A percentile compares a stretch with the other conserved stretches of the same genome.
Conservation (phyloP, 1,284 basidiomycete species). For the Baeospora myosura region DNA sequence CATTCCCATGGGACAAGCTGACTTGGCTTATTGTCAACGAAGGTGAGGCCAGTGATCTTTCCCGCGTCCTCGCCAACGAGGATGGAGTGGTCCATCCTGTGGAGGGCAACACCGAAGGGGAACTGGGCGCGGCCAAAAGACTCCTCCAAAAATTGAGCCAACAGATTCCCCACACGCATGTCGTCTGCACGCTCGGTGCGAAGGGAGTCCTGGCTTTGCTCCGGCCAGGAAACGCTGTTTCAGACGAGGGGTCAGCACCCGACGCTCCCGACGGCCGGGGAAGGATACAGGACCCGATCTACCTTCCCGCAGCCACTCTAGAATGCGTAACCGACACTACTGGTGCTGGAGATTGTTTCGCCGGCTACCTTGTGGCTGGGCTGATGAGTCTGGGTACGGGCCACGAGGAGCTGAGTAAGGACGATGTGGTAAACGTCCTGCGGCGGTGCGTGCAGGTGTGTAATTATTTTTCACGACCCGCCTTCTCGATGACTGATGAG, state of each 20-base stretch:
- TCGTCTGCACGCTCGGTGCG: slow-evolving; percentile 49
- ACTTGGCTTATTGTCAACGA: slow-evolving; percentile 51
- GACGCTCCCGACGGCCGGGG: slow-evolving; percentile 16
- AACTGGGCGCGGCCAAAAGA: slow-evolving; percentile 7
- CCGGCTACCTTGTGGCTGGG: slow-evolving; percentile 48
- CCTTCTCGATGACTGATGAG: slow-evolving; percentile 1
- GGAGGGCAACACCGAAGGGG: neutral
- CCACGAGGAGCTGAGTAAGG: slow-evolving; percentile 19
- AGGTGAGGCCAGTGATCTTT: slow-evolving; percentile 38
- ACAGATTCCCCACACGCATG: slow-evolving; percentile 29
- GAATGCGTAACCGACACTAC: slow-evolving; percentile 44
- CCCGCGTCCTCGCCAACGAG: slow-evolving; percentile 17
- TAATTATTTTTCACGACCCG: slow-evolving; percentile 5
- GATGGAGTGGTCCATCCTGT: slow-evolving; percentile 3
- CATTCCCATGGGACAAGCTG: slow-evolving; percentile 43
- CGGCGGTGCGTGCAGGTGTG: slow-evolving; percentile 34
- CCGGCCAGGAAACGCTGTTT: no score
- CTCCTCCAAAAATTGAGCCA: slow-evolving; percentile 10
- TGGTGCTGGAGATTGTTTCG: slow-evolving; percentile 55
- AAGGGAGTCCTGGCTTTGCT: slow-evolving; percentile 38
- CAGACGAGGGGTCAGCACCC: no score
- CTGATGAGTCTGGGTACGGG: slow-evolving; percentile 35
- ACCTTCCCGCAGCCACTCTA: slow-evolving; percentile 38
- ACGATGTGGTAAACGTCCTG: slow-evolving; percentile 29
- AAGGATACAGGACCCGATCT: slow-evolving; percentile 25